A percentile compares a stretch with the other conserved stretches of the same genome.
Conservation (phyloP, 352 stramenopile genomes). For the Phytophthora fragariae region DNA sequence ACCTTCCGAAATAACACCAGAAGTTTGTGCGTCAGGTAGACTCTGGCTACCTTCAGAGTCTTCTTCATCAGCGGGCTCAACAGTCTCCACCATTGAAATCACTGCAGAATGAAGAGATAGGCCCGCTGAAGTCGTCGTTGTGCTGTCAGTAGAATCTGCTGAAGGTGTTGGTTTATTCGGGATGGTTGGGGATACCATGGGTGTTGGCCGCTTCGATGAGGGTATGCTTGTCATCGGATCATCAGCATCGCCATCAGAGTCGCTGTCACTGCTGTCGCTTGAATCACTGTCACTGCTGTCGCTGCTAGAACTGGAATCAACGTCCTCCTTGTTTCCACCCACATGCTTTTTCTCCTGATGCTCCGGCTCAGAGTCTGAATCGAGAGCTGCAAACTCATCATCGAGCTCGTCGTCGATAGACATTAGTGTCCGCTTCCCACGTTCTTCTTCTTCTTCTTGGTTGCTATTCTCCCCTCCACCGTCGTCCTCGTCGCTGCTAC, state of each 20-base stretch:
- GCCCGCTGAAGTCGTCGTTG: neutral
- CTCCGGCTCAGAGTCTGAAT: conserved; percentile 37
- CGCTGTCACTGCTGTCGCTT: conserved; percentile 44
- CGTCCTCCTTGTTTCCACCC: neutral
- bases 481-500: conserved; percentile 33
- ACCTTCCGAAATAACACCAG: too few relatives aligned
- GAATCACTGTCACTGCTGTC: conserved; percentile 42
- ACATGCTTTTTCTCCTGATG: conserved; percentile 2
- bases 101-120: neutral
- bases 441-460: conserved; percentile 28
- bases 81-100: neutral
- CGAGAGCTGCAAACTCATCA: conserved; percentile 43
- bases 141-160: neutral
- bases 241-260: conserved; percentile 20
- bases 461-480: conserved; percentile 13
- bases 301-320: conserved; percentile 39
- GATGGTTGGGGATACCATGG: neutral
- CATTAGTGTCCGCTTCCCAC: conserved; percentile 8
- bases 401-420: conserved; percentile 54
- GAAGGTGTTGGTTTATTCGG: conserved; percentile 2
- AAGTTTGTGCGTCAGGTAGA: neutral
- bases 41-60: neutral
- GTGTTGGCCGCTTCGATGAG: neutral
- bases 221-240: conserved; percentile 9
- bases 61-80: neutral